Evolutionary conservation across 208 protist genomes (phyloP), one percentile per base, ranked within the genome.

Genomic region (Crithidia expoeki): DNA sequence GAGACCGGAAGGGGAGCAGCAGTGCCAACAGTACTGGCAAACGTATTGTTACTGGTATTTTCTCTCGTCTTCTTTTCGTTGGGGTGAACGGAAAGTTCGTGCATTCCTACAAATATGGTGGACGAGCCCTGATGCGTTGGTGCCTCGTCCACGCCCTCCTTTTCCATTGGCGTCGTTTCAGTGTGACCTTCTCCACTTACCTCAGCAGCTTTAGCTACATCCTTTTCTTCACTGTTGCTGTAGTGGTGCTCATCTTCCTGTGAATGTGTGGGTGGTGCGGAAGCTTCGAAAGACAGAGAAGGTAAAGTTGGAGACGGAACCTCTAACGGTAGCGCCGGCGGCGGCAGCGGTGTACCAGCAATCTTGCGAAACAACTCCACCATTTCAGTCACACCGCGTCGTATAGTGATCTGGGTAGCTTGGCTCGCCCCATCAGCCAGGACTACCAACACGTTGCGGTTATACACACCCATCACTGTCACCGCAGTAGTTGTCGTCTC

Each of bases 391-490:
- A 61, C 65, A 6, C 78, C 68, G n/a, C 49, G 44, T 27, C 17
- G 50, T n/a, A 76, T 49, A 4, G 57, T 17, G 17, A 76, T 46
- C 57, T 57, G 55, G 60, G 69, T 77, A 10, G 69, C 77, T 40
- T 82, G 65, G 10, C 55, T 30, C 1, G 65, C 76, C 7, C 74
- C 75, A 4, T 89, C 86, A 1, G 34, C 47, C 36, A 87, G 40
- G 16, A 85, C 66, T 25, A 89, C 51, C 23, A 89, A 66, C 57
- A 76, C 72, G 42, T 58, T 74, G 11, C 80, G 74, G 42, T 69
- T 68, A 52, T 71, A 60, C n/a, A 81, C 51, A 4, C 86, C 86
- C 64, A 91, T 63, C 40, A 87, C 79, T 2, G 52, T 77, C 55
- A 59, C 56, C 33, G 53, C 44, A 9, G 38, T 23, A n/a, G 23